These are phyloP conservation scores for Echinosphaeria canescens DNA, from an alignment of 2,329 filamentous ascomycete species.

Conservation along the genomic window DNA sequence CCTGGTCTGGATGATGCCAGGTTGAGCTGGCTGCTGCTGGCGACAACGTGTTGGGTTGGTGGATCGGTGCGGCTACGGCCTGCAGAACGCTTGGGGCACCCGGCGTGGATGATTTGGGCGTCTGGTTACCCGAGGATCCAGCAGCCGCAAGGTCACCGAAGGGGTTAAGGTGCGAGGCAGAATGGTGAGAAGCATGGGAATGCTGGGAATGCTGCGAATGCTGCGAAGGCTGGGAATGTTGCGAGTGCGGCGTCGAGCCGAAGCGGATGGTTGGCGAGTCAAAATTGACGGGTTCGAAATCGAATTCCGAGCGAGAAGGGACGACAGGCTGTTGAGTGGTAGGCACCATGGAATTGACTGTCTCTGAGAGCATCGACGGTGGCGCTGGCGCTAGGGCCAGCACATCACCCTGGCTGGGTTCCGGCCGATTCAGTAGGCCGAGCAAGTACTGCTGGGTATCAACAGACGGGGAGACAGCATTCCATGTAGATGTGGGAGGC, in stretches of 20 bases:
- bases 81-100: too few relatives aligned
- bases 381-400: not conserved
- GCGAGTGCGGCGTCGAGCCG: too few relatives aligned
- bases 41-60: too few relatives aligned
- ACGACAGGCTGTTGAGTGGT: constrained; percentile 1
- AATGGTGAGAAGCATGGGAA: too few relatives aligned
- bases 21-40: too few relatives aligned
- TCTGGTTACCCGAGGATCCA: too few relatives aligned
- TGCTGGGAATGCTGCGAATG: constrained; percentile 10
- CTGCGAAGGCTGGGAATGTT: too few relatives aligned
- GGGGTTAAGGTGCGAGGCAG: constrained; percentile 15
- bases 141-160: constrained; percentile 23
- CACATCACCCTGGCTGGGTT: constrained; percentile 33
- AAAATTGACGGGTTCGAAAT: constrained; percentile 9
- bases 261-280: too few relatives aligned
- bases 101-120: too few relatives aligned
- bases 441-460: constrained; percentile 75
- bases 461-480: constrained; percentile 27
- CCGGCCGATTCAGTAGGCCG: constrained; percentile 64
- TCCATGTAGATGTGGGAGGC: constrained; percentile 22
- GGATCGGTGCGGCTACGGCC: too few relatives aligned
- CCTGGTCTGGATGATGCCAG: too few relatives aligned
- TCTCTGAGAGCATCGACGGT: not conserved
- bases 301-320: constrained; percentile 9
- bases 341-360: not conserved